Conservation (phyloP, 371 early-diverging fungal genomes). For the Dinochytrium kinnereticum region DNA sequence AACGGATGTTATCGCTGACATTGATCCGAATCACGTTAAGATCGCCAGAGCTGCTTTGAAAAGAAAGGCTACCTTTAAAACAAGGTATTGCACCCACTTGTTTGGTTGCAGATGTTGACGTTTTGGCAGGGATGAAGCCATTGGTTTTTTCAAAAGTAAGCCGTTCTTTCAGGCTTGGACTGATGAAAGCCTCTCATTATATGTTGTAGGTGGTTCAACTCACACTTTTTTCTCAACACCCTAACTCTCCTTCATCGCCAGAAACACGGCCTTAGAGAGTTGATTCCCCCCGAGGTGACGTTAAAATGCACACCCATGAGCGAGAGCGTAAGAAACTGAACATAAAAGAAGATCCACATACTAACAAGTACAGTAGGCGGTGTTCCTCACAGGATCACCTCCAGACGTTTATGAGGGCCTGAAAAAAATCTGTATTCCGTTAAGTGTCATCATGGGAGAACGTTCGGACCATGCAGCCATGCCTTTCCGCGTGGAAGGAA, state of each 20-base stretch:
- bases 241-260: background rate
- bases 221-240: background rate
- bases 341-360: background rate
- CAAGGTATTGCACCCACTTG: background rate
- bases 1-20: background rate
- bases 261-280: background rate
- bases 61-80: slow-evolving; percentile 19
- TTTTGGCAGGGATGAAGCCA: background rate
- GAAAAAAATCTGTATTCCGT: slow-evolving; percentile 9
- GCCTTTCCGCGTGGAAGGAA: background rate
- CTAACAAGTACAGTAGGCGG: slow-evolving; percentile 5
- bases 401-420: slow-evolving; percentile 1
- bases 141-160: slow-evolving; percentile 2
- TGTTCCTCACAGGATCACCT: slow-evolving; percentile 22
- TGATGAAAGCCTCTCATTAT: slow-evolving; percentile 1
- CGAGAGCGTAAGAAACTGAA: slow-evolving; percentile 18
- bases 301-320: slow-evolving; percentile 23
- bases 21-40: background rate
- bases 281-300: background rate
- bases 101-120: background rate
- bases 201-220: slow-evolving; percentile 15
- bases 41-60: slow-evolving; percentile 9
- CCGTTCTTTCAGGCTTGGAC: slow-evolving; percentile 19
- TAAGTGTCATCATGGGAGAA: slow-evolving; percentile 11
- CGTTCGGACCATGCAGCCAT: slow-evolving; percentile 2